Conservation (phyloP, 2,329 filamentous ascomycete species). For the Nemania sp. region DNA sequence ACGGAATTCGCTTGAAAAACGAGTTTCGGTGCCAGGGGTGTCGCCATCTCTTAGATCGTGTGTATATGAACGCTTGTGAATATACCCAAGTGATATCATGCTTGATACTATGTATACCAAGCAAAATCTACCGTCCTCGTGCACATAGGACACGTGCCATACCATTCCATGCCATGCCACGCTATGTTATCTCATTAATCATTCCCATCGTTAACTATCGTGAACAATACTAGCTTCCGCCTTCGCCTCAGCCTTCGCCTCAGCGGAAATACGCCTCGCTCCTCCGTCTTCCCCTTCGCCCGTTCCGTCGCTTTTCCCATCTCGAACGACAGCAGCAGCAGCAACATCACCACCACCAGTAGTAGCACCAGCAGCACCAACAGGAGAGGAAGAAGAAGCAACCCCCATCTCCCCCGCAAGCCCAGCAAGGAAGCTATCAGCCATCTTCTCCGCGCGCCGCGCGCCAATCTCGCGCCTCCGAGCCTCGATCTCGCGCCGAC, state of each 20-base stretch:
- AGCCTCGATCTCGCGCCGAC: slow-evolving; percentile 67
- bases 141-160: too few relatives aligned
- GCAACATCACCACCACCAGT: neutral
- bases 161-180: too few relatives aligned
- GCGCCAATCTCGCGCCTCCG: slow-evolving; percentile 65
- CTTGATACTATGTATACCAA: too few relatives aligned
- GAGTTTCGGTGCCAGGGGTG: neutral
- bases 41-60: neutral
- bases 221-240: too few relatives aligned
- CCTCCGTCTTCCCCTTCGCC: neutral
- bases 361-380: neutral
- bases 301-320: neutral
- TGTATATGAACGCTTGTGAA: too few relatives aligned
- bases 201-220: too few relatives aligned
- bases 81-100: too few relatives aligned
- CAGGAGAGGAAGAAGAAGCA: too few relatives aligned
- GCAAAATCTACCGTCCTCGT: too few relatives aligned
- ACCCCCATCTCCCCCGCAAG: slow-evolving; percentile 40
- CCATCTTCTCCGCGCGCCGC: slow-evolving; percentile 47
- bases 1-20: too few relatives aligned
- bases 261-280: neutral
- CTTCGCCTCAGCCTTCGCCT: neutral
- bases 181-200: too few relatives aligned
- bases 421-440: slow-evolving; percentile 44
- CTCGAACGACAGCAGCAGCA: neutral